Conservation (phyloP, 2,329 filamentous ascomycete species). For the Calonectria crousiana region DNA sequence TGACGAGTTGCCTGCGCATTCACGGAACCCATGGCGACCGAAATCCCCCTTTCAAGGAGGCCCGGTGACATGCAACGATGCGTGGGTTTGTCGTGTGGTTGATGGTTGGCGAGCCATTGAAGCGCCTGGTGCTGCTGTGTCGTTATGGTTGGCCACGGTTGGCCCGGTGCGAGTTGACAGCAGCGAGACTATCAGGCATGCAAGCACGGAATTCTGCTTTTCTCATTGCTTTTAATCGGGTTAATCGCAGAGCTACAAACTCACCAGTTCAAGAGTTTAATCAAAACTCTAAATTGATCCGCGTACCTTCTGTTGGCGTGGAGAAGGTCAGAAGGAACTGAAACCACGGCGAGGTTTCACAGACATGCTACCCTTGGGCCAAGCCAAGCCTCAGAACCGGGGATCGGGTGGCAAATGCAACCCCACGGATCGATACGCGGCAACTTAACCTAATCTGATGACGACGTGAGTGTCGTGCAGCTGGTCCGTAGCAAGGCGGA, state of each 20-base stretch:
- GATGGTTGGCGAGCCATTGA: not conserved
- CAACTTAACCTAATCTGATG: not conserved
- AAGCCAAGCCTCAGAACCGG: not conserved
- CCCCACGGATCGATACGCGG: conserved; percentile 6
- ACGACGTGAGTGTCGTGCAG: not conserved
- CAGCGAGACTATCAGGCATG: not conserved
- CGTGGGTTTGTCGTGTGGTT: not conserved
- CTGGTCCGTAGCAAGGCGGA: not conserved
- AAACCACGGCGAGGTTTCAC: not conserved
- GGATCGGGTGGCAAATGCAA: not conserved
- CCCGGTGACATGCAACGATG: not conserved
- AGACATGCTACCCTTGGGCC: not conserved
- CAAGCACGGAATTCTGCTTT: not conserved
- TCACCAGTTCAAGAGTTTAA: not conserved
- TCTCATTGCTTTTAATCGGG: not conserved
- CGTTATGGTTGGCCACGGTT: not conserved
- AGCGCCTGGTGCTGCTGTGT: not conserved
- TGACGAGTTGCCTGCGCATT: not conserved
- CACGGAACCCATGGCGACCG: not conserved
- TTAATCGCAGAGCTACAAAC: not conserved
- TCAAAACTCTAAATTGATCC: not conserved
- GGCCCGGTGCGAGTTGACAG: not conserved
- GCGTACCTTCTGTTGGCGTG: not conserved
- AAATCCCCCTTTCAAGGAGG: not conserved
- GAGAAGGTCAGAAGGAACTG: not conserved